Conservation (phyloP, 305 asterid species). For the Rubia balearica region DNA sequence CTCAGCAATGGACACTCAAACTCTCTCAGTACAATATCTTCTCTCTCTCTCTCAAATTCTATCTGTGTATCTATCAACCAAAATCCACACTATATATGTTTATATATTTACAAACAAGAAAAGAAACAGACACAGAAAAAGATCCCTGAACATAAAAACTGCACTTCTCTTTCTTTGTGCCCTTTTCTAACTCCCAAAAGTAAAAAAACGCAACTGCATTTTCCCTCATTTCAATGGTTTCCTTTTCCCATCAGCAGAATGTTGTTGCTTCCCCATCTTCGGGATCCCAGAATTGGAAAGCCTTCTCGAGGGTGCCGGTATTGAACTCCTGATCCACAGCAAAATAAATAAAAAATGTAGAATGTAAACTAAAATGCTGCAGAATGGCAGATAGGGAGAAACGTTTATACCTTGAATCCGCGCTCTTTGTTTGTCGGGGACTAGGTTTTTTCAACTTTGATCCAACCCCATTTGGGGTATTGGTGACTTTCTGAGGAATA, state of each 20-base stretch:
- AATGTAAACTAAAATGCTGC: neutral
- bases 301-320: constrained; percentile 51
- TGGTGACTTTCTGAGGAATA: constrained; percentile 30
- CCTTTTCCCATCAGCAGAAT: constrained; percentile 41
- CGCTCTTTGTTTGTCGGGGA: constrained; percentile 41
- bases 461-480: constrained; percentile 34
- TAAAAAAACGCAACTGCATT: constrained; percentile 8
- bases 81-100: constrained; percentile 16
- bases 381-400: neutral
- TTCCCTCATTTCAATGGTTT: constrained; percentile 53
- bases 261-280: constrained; percentile 42
- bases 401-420: constrained; percentile 43
- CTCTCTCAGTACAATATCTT: constrained; percentile 16
- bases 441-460: constrained; percentile 49
- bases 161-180: constrained; percentile 1
- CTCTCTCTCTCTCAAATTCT: constrained; percentile 9
- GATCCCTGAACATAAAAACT: constrained; percentile 7
- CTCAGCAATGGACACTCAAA: constrained; percentile 35
- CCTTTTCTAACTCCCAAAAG: neutral
- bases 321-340: constrained; percentile 43
- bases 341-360: constrained; percentile 8
- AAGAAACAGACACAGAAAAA: constrained; percentile 13
- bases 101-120: constrained; percentile 11
- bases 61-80: constrained; percentile 8
- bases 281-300: constrained; percentile 30